Evolutionary conservation across 2,329 filamentous ascomycete genomes (phyloP), one percentile per base, ranked within the genome.

Genomic region (Canariomyces notabilis): DNA sequence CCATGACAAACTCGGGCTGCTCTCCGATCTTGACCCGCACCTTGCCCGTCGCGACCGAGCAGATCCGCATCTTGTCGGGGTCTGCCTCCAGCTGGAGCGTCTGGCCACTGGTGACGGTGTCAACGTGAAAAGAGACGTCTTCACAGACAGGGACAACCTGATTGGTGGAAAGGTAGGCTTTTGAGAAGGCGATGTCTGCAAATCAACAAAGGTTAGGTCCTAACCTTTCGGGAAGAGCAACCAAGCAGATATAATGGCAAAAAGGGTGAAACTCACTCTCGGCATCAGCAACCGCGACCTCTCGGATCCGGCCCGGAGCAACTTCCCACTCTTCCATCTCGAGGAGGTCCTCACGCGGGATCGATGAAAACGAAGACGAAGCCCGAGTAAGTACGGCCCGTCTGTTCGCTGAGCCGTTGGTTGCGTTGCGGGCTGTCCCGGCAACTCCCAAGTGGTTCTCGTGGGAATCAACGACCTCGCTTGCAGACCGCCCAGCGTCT

Each of bases 311-410:
- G 2, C 65, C 65, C 0, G 65, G 65, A 1, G 62, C 64, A 1
- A 67, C 26, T 41, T 67, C 64, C 65, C 65, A 67, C 9, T 61
- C 58, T 44, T 67, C 64, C 63, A 66, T 65, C 42, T 66, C 62
- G 6, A 65, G 54, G 2, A 53, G 37, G 1, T 58, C 52, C 4
- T 45, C 44, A 3, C 43, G 29, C 8, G 7, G 38, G 31, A 7
- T n/a, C 11, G 18, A 20, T 12, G 19, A 31, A 20, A 21, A 19
- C 7, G 42, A 34, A 16, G 18, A 20, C 6, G 20, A 14, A 11
- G 9, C 20, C 18, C n/a, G 42, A 9, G 18, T 19, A 14, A 5
- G 23, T 21, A 3, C 2, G 11, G 18, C 33, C 15, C 8, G 23
- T 18, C 14, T 29, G 2, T 6, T 35, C 23, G 21, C 19, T 12